Evolutionary conservation across 352 stramenopile genomes (phyloP).

Genomic region (Saprolegnia parasitica): DNA sequence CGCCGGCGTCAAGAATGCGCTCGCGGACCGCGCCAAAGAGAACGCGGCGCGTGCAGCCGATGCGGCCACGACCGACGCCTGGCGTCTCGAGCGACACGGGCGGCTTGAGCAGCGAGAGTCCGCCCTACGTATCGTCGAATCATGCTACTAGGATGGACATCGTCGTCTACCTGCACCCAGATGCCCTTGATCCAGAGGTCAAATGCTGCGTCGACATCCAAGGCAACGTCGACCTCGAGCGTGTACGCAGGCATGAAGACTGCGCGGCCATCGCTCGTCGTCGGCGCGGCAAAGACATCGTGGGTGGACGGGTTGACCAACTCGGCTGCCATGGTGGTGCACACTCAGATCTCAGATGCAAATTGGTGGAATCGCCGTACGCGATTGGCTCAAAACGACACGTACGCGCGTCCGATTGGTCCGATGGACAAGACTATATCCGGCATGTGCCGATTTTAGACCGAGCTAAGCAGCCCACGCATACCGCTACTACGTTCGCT

Average conservation of each 20-base stretch:
- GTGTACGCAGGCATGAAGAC: slow-evolving; percentile 10
- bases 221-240: neutral
- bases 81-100: slow-evolving; percentile 11
- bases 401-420: no score
- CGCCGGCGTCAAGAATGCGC: slow-evolving; percentile 3
- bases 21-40: neutral
- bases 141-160: neutral
- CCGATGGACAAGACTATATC: no score
- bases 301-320: neutral
- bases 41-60: slow-evolving; percentile 4
- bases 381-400: no score
- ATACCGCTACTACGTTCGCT: no score
- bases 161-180: slow-evolving; percentile 17
- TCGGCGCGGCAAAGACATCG: neutral
- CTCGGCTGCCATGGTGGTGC: neutral
- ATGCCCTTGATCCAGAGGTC: slow-evolving; percentile 19
- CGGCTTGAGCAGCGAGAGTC: neutral
- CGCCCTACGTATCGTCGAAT: neutral
- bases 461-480: no score
- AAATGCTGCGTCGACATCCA: slow-evolving; percentile 4
- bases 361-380: no score
- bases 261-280: slow-evolving; percentile 2
- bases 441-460: no score
- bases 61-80: slow-evolving; percentile 9
- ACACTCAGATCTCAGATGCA: no score